Percentiles rank a stretch among this genome's conserved stretches.
phyloP scores from a whole-genome alignment of 176 grass and related monocot genomes.

The Zea mays region DNA sequence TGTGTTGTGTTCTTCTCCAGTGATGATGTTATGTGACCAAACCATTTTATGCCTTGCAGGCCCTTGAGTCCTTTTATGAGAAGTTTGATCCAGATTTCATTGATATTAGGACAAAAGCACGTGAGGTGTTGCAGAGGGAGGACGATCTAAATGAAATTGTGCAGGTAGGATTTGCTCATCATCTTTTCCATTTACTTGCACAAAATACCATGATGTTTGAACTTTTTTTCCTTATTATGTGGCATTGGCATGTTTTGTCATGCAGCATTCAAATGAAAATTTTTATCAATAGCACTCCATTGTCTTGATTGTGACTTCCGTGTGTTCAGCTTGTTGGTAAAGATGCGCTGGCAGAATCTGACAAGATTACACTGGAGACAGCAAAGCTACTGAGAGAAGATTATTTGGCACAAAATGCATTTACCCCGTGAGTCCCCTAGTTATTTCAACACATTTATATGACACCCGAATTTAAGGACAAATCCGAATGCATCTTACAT shows the following conservation, averaged over 20 bases:
- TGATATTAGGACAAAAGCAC: constrained; percentile 88
- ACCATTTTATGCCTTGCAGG: constrained; percentile 45
- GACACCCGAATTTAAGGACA: no score
- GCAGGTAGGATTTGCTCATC: constrained; percentile 50
- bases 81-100: constrained; percentile 79
- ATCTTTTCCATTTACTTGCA: background rate
- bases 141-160: constrained; percentile 96
- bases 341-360: constrained; percentile 82
- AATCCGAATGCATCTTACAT: no score
- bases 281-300: background rate
- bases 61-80: constrained; percentile 78
- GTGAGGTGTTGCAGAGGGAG: constrained; percentile 84
- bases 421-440: constrained; percentile 62
- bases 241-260: background rate
- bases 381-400: constrained; percentile 85
- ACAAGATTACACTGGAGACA: constrained; percentile 82
- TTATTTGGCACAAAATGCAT: constrained; percentile 82
- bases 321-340: constrained; percentile 74
- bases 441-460: background rate
- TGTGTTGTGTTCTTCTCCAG: background rate
- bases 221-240: constrained; percentile 26
- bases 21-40: constrained; percentile 14
- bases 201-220: background rate
- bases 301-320: constrained; percentile 2
- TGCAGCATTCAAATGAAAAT: constrained; percentile 4